A percentile compares a stretch with the other conserved stretches of the same genome.
Evolutionary conservation across 495 filamentous ascomycete species (phyloP).

Genomic region (Astrothelium subdiscretum): DNA sequence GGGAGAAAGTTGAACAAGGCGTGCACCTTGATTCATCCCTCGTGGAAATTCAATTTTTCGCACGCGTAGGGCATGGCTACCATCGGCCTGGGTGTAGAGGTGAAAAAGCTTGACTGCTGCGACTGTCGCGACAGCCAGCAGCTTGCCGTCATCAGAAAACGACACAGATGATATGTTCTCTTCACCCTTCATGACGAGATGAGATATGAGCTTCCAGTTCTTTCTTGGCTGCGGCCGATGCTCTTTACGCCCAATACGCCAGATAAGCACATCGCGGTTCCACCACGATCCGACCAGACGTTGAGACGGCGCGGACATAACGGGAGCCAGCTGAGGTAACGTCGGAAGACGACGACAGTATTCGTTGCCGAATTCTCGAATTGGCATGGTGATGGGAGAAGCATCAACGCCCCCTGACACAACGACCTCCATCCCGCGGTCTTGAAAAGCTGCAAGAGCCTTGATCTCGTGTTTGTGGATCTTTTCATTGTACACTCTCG

Average conservation of each 20-base stretch:
- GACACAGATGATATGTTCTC: constrained; percentile 76
- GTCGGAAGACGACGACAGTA: constrained; percentile 64
- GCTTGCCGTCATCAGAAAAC: constrained; percentile 58
- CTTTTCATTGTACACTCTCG: constrained; percentile 66
- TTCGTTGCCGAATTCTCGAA: constrained; percentile 70
- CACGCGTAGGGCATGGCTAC: constrained; percentile 42
- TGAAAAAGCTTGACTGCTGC: constrained; percentile 71
- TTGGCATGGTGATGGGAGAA: constrained; percentile 64
- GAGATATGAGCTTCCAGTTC: constrained; percentile 52
- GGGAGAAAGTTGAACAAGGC: constrained; percentile 42
- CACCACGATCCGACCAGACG: constrained; percentile 84
- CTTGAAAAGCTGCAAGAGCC: constrained; percentile 83
- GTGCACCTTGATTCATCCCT: constrained; percentile 45
- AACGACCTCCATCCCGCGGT: constrained; percentile 59
- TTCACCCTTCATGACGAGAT: constrained; percentile 65
- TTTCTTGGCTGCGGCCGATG: constrained; percentile 13
- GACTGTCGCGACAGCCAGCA: constrained; percentile 66
- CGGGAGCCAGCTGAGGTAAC: constrained; percentile 62
- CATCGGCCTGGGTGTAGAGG: constrained; percentile 34
- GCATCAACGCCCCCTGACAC: constrained; percentile 91
- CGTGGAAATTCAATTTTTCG: constrained; percentile 52
- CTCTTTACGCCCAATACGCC: constrained; percentile 37
- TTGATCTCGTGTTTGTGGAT: constrained; percentile 92
- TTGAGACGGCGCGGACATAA: constrained; percentile 56
- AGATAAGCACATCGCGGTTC: constrained; percentile 78